Percentiles rank a stretch among this genome's conserved stretches.
These are phyloP conservation scores for Beauveria brongniartii DNA, from an alignment of 2,329 filamentous ascomycete genomes.

Conservation along the genomic window DNA sequence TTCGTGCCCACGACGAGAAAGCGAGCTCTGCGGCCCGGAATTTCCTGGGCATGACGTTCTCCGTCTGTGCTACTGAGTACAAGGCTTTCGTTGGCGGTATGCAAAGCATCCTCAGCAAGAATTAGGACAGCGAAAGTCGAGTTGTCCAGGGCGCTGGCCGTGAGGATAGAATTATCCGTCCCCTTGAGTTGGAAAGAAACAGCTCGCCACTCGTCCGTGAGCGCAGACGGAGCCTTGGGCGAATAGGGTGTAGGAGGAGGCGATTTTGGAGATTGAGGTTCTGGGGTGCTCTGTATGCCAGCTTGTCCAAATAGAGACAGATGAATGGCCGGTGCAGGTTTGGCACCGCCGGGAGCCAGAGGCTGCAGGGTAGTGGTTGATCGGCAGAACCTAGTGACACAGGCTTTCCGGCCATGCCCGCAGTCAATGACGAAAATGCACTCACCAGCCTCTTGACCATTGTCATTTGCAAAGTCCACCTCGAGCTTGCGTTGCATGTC, in stretches of 20 bases:
- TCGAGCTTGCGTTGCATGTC: conserved; percentile 82
- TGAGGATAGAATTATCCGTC: conserved; percentile 53
- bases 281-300: conserved; percentile 8
- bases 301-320: conserved; percentile 7
- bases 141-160: conserved; percentile 61
- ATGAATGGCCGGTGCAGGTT: neutral
- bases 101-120: conserved; percentile 67
- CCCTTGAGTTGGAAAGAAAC: conserved; percentile 42
- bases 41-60: conserved; percentile 41
- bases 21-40: conserved; percentile 78
- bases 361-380: conserved; percentile 13
- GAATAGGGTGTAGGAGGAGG: conserved; percentile 18
- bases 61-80: conserved; percentile 35
- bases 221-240: conserved; percentile 9
- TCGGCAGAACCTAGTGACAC: conserved; percentile 37
- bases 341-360: neutral
- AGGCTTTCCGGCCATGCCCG: conserved; percentile 46
- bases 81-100: conserved; percentile 37
- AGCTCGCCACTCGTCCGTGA: conserved; percentile 24
- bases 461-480: conserved; percentile 81
- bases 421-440: conserved; percentile 65
- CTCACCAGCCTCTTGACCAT: conserved; percentile 70
- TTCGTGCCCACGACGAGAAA: conserved; percentile 76
- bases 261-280: conserved; percentile 17
- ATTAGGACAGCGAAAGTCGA: conserved; percentile 67